Conservation (phyloP, 345 rosid species). For the Ceriops zippeliana region DNA sequence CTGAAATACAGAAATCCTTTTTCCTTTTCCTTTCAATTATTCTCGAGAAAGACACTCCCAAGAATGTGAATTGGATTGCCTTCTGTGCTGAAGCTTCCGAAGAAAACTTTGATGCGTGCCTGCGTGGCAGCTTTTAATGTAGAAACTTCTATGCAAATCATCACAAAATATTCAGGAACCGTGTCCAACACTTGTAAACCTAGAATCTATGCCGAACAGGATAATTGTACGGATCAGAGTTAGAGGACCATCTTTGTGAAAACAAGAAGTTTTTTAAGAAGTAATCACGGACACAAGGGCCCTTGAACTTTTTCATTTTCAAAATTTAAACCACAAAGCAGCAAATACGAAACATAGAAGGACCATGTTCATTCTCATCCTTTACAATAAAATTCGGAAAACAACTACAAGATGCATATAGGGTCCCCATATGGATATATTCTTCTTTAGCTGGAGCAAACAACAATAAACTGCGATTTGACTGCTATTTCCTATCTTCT, state of each 20-base stretch:
- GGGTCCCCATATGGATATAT: neutral
- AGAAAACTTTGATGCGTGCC: slow-evolving; percentile 23
- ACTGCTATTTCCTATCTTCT: slow-evolving; percentile 20
- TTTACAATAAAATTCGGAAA: slow-evolving; percentile 11
- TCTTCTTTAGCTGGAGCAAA: slow-evolving; percentile 22
- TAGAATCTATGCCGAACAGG: no score
- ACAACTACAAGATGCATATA: slow-evolving; percentile 2
- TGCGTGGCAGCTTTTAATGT: slow-evolving; percentile 28
- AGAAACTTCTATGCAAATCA: slow-evolving; percentile 14
- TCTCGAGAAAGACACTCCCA: slow-evolving; percentile 15
- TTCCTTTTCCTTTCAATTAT: slow-evolving; percentile 23
- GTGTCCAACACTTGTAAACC: no score
- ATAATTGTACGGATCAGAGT: no score
- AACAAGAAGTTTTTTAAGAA: no score
- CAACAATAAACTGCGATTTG: slow-evolving; percentile 14
- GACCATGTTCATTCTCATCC: neutral
- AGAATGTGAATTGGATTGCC: slow-evolving; percentile 18
- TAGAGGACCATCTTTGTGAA: no score
- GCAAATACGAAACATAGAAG: no score
- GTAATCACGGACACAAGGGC: no score
- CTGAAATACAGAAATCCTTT: slow-evolving; percentile 31
- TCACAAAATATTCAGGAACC: neutral
- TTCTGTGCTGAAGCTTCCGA: slow-evolving; percentile 18
- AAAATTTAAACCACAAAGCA: no score
- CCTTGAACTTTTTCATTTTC: no score